These are phyloP conservation scores for Collybiopsis confluens DNA, from an alignment of 768 basidiomycete species.

Conservation along the genomic window DNA sequence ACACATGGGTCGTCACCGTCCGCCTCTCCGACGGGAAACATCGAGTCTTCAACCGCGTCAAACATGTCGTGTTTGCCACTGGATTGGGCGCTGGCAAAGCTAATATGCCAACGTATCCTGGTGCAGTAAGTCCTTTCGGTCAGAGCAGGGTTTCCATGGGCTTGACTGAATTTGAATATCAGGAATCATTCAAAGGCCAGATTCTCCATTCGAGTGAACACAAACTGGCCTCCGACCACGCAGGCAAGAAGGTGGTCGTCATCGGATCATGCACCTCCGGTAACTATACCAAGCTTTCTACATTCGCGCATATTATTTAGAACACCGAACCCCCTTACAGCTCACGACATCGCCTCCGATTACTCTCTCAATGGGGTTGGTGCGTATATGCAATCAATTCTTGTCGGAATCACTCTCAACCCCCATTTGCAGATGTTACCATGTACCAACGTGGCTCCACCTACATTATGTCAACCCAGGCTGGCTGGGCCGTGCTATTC, in stretches of 20 bases:
- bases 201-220: constrained; percentile 29
- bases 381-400: constrained; percentile 13
- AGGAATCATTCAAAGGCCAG: constrained; percentile 51
- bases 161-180: constrained; percentile 28
- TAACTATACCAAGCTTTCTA: constrained; percentile 22
- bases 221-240: constrained; percentile 34
- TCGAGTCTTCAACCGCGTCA: constrained; percentile 20
- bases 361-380: constrained; percentile 36
- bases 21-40: too few relatives aligned
- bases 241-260: constrained; percentile 62
- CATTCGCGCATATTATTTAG: constrained; percentile 2
- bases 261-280: constrained; percentile 63
- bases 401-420: background rate
- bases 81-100: too few relatives aligned
- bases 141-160: constrained; percentile 11
- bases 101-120: constrained; percentile 20
- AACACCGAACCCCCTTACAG: constrained; percentile 16
- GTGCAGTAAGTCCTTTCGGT: constrained; percentile 17
- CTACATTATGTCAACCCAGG: constrained; percentile 42
- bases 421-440: constrained; percentile 31
- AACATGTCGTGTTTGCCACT: too few relatives aligned
- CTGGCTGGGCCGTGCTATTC: too few relatives aligned
- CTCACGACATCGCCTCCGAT: constrained; percentile 44
- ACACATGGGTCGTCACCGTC: too few relatives aligned
- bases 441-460: constrained; percentile 50